These are phyloP conservation scores for Asterella californica DNA, from an alignment of 225 moss, liverwort and hornwort genomes.

Conservation along the genomic window DNA sequence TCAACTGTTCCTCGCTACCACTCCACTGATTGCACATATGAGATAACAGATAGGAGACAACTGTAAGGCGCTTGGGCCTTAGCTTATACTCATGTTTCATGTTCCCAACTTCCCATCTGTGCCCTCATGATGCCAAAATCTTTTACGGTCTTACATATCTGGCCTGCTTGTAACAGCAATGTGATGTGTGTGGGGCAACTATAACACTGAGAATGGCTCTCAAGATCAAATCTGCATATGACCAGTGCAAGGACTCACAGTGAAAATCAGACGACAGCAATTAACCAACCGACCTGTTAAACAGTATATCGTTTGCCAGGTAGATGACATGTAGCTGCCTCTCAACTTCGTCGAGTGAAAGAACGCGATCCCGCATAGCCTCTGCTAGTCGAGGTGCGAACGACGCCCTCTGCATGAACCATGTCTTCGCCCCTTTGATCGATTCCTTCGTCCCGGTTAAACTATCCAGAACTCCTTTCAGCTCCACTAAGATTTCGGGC, in stretches of 20 bases:
- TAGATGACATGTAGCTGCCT: slow-evolving; percentile 87
- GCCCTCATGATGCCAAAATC: background rate
- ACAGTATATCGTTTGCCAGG: slow-evolving; percentile 91
- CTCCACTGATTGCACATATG: background rate
- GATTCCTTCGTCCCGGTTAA: slow-evolving; percentile 91
- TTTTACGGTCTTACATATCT: background rate
- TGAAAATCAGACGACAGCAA: background rate
- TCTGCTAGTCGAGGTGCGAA: slow-evolving; percentile 78
- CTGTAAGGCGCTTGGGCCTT: background rate
- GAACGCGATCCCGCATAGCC: slow-evolving; percentile 73
- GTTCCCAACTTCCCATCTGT: background rate
- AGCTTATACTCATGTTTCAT: background rate
- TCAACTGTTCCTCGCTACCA: background rate
- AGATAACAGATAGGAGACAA: background rate
- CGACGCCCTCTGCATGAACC: slow-evolving; percentile 92
- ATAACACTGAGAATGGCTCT: background rate
- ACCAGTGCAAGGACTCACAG: background rate
- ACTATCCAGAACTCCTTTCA: slow-evolving; percentile 76
- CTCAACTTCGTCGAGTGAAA: slow-evolving; percentile 84
- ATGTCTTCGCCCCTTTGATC: slow-evolving; percentile 83
- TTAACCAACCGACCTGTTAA: slow-evolving; percentile 60
- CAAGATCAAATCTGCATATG: background rate
- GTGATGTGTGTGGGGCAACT: background rate
- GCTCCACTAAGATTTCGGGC: slow-evolving; percentile 56
- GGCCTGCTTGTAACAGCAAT: background rate